These are phyloP conservation scores for Wilhelminamyces savonicus DNA, from an alignment of 805 yeast species.

Conservation along the genomic window DNA sequence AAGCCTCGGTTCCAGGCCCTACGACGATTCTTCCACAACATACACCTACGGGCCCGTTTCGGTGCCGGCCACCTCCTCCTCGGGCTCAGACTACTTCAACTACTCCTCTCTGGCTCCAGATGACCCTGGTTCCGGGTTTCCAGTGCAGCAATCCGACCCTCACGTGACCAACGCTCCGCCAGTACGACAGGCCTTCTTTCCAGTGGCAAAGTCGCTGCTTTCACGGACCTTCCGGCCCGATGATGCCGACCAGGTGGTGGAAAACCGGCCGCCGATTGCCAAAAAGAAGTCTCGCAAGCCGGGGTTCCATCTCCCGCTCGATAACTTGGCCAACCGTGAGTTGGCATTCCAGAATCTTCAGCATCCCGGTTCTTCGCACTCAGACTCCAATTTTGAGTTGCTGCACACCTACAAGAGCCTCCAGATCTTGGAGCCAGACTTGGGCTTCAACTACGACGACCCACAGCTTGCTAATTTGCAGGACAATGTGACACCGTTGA, in stretches of 20 bases:
- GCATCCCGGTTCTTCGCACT: constrained; percentile 10
- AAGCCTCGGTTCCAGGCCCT: too few relatives aligned
- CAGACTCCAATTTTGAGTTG: constrained; percentile 9
- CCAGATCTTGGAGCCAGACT: constrained; percentile 10
- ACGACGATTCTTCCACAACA: too few relatives aligned
- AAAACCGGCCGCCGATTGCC: neutral
- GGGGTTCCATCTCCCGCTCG: constrained; percentile 20
- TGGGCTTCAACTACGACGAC: constrained; percentile 5
- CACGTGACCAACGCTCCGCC: neutral
- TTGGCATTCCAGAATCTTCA: constrained; percentile 6
- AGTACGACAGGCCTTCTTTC: neutral
- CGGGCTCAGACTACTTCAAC: constrained; percentile 2
- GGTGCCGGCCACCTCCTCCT: constrained; percentile 1
- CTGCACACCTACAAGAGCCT: constrained; percentile 6
- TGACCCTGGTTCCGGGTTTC: too few relatives aligned
- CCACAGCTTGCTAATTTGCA: constrained; percentile 4
- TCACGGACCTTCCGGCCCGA: neutral
- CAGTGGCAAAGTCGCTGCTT: neutral
- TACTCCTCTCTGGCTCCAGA: neutral
- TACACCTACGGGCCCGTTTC: constrained; percentile 1
- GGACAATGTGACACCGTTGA: constrained; percentile 21
- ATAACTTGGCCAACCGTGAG: constrained; percentile 9
- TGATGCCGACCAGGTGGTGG: neutral
- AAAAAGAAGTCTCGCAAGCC: constrained; percentile 13
- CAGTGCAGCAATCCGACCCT: neutral